Evolutionary conservation across 2,329 filamentous ascomycete species (phyloP), one percentile per base, ranked within the genome.

Genomic region (Alternaria incomplexa): DNA sequence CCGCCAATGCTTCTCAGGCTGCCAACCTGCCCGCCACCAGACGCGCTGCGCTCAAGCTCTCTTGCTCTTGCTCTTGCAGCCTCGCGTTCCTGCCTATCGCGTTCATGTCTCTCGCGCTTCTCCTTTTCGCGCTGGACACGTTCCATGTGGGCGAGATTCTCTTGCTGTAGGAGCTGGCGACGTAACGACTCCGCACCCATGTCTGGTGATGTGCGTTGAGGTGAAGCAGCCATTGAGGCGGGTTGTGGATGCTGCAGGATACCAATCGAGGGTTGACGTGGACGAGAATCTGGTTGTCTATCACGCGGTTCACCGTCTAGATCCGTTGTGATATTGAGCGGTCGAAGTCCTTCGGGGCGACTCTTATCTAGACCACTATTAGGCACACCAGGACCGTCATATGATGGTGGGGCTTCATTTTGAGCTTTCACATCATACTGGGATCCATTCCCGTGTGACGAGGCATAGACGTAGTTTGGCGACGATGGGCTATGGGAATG

Each of bases 161-260:
- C 76, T 63, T 75, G 72, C 32, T 77, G 69, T 5, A 77, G 67
- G 22, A 80, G 71, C 51, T 79, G 76, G 13, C 70, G 74, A 32
- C 75, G 76, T 2, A 80, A 67, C 28, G 73, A 76, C 44, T 78
- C 76, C 55, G 77, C 73, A 17, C 77, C 77, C 77, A 80, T 80
- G 50, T 80, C 76, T 13, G 73, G 73, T 12, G 69, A 69, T n/a
- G 74, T 74, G 50, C 75, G 76, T 36, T 76, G 72, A 10, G 77
- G 77, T 2, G 76, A 78, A n/a, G 77, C 77, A 17, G 77, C 77
- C 77, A 80, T 80, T 7, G 77, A 77, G 8, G 77, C 75, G n/a
- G 77, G 77, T 48, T 79, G 77, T 11, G 77, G 77, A 52, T 80
- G 77, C 55, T 79, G 76, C 20, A 80, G 67, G n/a, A 79, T 71